Evolutionary conservation across 2,329 filamentous ascomycete genomes (phyloP).

Genomic region (Grosmannia penicillata): DNA sequence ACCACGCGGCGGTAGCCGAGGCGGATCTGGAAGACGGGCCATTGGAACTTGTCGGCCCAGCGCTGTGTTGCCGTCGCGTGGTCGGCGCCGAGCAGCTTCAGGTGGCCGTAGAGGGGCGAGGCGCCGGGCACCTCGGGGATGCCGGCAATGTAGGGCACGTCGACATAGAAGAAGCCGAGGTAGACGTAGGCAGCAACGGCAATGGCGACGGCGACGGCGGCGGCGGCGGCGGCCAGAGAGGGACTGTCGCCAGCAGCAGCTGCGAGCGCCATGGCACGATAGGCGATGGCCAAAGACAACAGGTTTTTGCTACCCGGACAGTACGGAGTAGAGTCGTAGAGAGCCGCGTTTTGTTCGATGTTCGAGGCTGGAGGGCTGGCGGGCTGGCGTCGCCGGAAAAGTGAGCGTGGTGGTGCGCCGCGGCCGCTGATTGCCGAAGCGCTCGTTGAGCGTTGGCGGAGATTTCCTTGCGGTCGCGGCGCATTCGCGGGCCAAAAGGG

Average conservation of each 20-base stretch:
- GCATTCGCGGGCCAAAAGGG: too few relatives aligned
- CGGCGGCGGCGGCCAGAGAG: too few relatives aligned
- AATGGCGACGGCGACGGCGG: too few relatives aligned
- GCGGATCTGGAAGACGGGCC: constrained; percentile 5
- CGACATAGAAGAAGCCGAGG: constrained; percentile 1
- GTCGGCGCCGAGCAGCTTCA: constrained; percentile 2
- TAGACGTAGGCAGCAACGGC: neutral
- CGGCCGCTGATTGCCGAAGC: neutral
- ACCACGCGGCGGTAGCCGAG: constrained; percentile 1
- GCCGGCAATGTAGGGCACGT: neutral
- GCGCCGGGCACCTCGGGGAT: constrained; percentile 2
- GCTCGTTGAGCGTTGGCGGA: too few relatives aligned
- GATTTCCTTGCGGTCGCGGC: too few relatives aligned
- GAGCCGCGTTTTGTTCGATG: too few relatives aligned
- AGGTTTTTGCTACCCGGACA: too few relatives aligned
- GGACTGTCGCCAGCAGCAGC: too few relatives aligned
- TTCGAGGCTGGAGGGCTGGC: too few relatives aligned
- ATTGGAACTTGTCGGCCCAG: neutral
- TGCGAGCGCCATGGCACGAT: too few relatives aligned
- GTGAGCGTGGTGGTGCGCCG: neutral
- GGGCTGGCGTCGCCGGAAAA: neutral
- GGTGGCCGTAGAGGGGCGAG: neutral
- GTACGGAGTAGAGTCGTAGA: too few relatives aligned
- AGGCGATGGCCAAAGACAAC: too few relatives aligned
- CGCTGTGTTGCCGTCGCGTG: neutral